Conservation (phyloP, 495 filamentous ascomycete genomes). For the Apiosordaria backusii region DNA sequence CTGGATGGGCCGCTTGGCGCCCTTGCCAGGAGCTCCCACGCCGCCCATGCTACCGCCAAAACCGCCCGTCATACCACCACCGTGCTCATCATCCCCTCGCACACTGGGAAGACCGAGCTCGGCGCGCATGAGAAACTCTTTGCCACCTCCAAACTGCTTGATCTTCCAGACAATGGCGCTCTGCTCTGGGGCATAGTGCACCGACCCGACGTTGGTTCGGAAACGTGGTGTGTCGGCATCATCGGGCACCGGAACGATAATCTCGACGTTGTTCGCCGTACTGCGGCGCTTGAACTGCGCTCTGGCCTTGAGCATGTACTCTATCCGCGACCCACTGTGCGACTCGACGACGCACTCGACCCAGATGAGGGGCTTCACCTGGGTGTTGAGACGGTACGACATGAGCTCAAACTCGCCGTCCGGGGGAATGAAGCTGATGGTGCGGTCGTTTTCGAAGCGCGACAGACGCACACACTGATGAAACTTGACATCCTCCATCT, state of each 20-base stretch:
- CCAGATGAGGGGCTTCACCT: conserved; percentile 98
- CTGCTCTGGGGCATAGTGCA: conserved; percentile 98
- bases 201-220: conserved; percentile 92
- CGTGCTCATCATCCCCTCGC: conserved; percentile 92
- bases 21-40: conserved; percentile 64
- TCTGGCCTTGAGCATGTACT: conserved; percentile 98
- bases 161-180: conserved; percentile 99
- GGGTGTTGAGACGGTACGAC: conserved; percentile 98
- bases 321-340: conserved; percentile 89
- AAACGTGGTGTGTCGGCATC: conserved; percentile 96
- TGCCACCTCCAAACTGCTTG: conserved; percentile 97
- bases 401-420: conserved; percentile 99
- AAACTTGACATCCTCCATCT: conserved; percentile 99
- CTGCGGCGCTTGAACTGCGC: conserved; percentile 97
- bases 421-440: conserved; percentile 97
- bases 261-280: conserved; percentile 99
- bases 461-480: conserved; percentile 97
- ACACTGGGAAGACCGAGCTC: conserved; percentile 93
- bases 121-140: conserved; percentile 99
- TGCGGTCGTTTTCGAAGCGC: conserved; percentile 96
- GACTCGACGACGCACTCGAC: conserved; percentile 96
- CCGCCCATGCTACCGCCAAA: conserved; percentile 96
- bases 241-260: conserved; percentile 93
- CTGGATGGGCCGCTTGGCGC: conserved; percentile 87
- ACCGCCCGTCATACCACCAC: conserved; percentile 93